These are phyloP conservation scores for Cyberlindnera xishuangbannaensis DNA, from an alignment of 805 yeast genomes.

Conservation along the genomic window DNA sequence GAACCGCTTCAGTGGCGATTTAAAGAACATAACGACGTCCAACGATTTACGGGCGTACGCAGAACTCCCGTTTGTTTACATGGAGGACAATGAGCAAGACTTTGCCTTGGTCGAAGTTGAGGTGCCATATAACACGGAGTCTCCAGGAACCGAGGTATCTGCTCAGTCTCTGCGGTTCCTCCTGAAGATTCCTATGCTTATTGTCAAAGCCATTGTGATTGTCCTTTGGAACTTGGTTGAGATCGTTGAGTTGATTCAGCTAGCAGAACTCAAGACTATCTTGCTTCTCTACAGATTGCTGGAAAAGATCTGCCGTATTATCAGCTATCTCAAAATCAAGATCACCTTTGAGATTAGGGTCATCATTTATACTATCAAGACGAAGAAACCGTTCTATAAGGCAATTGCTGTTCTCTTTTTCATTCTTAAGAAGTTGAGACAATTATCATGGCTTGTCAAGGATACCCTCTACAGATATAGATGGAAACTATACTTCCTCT, in stretches of 20 bases:
- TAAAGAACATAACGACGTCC: too few relatives aligned
- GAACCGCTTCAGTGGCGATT: too few relatives aligned
- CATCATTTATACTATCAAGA: constrained; percentile 11
- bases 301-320: constrained; percentile 10
- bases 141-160: background rate
- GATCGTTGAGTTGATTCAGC: constrained; percentile 15
- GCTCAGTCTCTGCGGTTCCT: constrained; percentile 10
- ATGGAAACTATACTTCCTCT: constrained; percentile 18
- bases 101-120: constrained; percentile 1
- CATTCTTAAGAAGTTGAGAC: constrained; percentile 15
- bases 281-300: constrained; percentile 11
- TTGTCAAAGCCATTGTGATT: constrained; percentile 13
- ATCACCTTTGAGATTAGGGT: constrained; percentile 10
- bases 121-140: too few relatives aligned
- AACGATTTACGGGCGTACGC: too few relatives aligned
- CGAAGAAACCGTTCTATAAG: constrained; percentile 12
- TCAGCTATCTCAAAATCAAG: constrained; percentile 10
- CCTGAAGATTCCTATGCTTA: constrained; percentile 13
- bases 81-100: too few relatives aligned
- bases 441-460: constrained; percentile 18
- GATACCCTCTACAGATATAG: constrained; percentile 19
- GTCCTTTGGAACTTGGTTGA: constrained; percentile 17
- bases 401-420: constrained; percentile 10
- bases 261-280: constrained; percentile 13
- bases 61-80: constrained; percentile 11